phyloP scores from a whole-genome alignment of 768 basidiomycete species.

The Trametes maxima region DNA sequence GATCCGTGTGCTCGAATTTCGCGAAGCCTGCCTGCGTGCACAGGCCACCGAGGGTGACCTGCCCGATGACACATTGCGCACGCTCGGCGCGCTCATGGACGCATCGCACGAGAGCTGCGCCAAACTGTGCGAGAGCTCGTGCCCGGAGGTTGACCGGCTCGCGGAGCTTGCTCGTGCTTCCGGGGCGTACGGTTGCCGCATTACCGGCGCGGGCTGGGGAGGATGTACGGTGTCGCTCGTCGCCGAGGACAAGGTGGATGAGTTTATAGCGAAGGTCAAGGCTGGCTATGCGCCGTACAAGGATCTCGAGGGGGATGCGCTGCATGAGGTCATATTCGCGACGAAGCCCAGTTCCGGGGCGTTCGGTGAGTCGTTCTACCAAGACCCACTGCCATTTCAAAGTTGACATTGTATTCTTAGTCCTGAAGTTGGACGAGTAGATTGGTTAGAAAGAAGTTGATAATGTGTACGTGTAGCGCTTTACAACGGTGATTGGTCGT shows the following conservation, averaged over 20 bases:
- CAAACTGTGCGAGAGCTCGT: slow-evolving; percentile 75
- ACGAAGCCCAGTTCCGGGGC: slow-evolving; percentile 84
- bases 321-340: slow-evolving; percentile 76
- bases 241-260: slow-evolving; percentile 57
- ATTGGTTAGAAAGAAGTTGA: background rate
- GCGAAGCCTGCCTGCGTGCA: slow-evolving; percentile 56
- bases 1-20: slow-evolving; percentile 77
- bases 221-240: slow-evolving; percentile 88
- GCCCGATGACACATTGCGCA: slow-evolving; percentile 38
- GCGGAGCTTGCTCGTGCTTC: slow-evolving; percentile 62
- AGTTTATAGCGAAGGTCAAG: slow-evolving; percentile 65
- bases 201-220: slow-evolving; percentile 94
- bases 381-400: background rate
- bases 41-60: slow-evolving; percentile 25
- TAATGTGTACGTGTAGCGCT: background rate
- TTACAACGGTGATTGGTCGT: too few species aligned
- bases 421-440: slow-evolving; percentile 15
- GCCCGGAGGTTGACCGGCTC: slow-evolving; percentile 75
- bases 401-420: background rate
- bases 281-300: slow-evolving; percentile 66
- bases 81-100: slow-evolving; percentile 76
- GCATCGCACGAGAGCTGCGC: slow-evolving; percentile 75
- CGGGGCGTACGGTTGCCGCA: slow-evolving; percentile 78
- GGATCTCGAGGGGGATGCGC: slow-evolving; percentile 54
- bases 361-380: slow-evolving; percentile 57